A percentile compares a stretch with the other conserved stretches of the same genome.
Conservation (phyloP, 768 basidiomycete species). For the Suillus weaverae region DNA sequence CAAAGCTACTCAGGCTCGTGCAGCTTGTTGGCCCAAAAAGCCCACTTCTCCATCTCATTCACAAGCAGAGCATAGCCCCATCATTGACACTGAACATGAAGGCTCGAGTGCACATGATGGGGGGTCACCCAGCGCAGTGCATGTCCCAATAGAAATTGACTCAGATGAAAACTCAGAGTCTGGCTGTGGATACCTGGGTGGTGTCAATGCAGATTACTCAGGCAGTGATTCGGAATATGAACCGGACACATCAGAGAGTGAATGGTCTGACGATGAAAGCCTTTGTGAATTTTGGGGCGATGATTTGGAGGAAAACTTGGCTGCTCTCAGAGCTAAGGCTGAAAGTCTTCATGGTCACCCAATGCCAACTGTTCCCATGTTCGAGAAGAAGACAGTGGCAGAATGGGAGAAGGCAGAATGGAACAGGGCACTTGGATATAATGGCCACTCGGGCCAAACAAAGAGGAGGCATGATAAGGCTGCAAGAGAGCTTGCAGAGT, state of each 20-base stretch:
- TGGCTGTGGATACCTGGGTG: constrained; percentile 6
- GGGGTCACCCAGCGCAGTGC: background rate
- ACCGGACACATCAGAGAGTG: background rate
- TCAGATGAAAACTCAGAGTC: background rate
- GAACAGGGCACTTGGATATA: constrained; percentile 16
- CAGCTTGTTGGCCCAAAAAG: background rate
- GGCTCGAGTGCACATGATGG: background rate
- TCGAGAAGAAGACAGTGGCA: constrained; percentile 5
- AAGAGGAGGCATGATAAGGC: constrained; percentile 6
- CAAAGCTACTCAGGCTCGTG: constrained; percentile 1
- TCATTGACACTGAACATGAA: background rate
- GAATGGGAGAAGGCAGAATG: constrained; percentile 13
- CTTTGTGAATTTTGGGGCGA: background rate
- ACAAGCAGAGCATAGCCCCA: background rate
- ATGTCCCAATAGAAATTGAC: background rate
- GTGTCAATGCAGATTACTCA: background rate
- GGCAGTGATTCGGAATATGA: background rate
- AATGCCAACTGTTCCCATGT: background rate
- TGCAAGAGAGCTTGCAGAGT: constrained; percentile 2
- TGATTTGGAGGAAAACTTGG: background rate
- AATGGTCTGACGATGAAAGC: background rate
- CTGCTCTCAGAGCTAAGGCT: background rate
- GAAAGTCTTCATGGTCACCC: background rate
- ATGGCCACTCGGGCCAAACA: constrained; percentile 13
- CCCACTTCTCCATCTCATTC: background rate